These are phyloP conservation scores for Phytophthora cryptogea DNA, from an alignment of 352 stramenopile species.

Conservation along the genomic window DNA sequence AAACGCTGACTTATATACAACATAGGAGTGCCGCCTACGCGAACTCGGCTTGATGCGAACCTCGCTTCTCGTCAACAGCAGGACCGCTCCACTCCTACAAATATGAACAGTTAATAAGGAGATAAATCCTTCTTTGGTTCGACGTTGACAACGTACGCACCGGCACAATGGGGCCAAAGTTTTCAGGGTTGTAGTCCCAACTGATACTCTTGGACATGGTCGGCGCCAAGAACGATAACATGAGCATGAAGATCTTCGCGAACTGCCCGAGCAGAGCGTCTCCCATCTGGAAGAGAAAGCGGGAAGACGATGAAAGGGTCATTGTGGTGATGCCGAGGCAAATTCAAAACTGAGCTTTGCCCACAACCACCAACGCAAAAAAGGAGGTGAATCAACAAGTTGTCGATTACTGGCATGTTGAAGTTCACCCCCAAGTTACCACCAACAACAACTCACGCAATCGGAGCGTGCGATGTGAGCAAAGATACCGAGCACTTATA, in stretches of 20 bases:
- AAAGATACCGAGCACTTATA: no score
- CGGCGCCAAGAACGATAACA: conserved; percentile 1
- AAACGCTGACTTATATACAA: no score
- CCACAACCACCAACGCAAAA: background rate
- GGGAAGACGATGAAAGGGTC: background rate
- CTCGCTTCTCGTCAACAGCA: conserved; percentile 18
- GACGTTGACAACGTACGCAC: background rate
- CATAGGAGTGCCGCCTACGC: conserved; percentile 9
- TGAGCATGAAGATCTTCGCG: conserved; percentile 7
- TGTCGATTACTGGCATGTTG: no score
- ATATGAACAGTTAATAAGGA: background rate
- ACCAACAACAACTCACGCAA: no score
- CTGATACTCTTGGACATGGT: conserved; percentile 19
- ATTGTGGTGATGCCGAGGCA: conserved; percentile 3
- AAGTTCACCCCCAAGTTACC: no score
- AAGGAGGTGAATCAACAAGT: no score
- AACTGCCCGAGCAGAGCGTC: conserved; percentile 23
- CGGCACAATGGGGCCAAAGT: conserved; percentile 16
- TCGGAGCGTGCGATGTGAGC: no score
- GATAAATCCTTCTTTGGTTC: background rate
- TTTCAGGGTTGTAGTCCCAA: conserved; percentile 23
- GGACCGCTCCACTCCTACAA: conserved; percentile 23
- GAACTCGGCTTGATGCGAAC: conserved; percentile 15
- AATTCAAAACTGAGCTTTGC: conserved; percentile 11
- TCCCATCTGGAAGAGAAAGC: conserved; percentile 7